Percentiles rank a stretch among this genome's conserved stretches.
phyloP scores from a whole-genome alignment of 148 eudicot genomes.

The Nepenthes mirabilis region DNA sequence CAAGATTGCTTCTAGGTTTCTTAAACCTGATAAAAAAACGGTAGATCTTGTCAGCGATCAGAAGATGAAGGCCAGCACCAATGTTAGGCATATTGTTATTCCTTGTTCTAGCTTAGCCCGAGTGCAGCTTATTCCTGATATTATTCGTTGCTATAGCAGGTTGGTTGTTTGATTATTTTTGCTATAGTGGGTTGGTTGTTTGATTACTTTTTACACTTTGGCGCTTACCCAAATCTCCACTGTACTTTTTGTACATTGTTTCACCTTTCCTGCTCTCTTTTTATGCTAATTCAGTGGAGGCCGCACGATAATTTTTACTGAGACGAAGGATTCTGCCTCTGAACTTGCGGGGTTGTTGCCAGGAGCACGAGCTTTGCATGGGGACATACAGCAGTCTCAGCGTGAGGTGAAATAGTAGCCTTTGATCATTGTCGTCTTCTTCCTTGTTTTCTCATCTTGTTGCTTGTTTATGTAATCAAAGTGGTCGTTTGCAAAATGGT shows the following conservation, averaged over 20 bases:
- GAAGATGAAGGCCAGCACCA: conserved; percentile 90
- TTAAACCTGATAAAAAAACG: conserved; percentile 59
- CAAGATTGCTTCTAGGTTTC: conserved; percentile 63
- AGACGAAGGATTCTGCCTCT: conserved; percentile 72
- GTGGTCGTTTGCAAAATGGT: not conserved
- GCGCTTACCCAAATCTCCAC: not conserved
- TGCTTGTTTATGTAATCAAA: not conserved
- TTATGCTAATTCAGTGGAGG: conserved; percentile 53
- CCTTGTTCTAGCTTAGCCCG: conserved; percentile 78
- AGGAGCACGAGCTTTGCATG: conserved; percentile 90
- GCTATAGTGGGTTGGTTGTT: conserved; percentile 53
- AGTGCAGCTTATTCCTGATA: conserved; percentile 82
- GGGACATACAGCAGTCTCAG: conserved; percentile 80
- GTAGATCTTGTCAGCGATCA: conserved; percentile 94
- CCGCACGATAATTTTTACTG: conserved; percentile 70
- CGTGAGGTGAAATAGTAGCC: conserved; percentile 49
- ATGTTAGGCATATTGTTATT: conserved; percentile 77
- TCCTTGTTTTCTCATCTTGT: not conserved
- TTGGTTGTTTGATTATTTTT: conserved; percentile 13
- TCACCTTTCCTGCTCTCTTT: not conserved
- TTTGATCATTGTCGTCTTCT: not conserved
- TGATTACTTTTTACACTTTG: not conserved
- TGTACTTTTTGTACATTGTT: not conserved
- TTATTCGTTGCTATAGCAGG: conserved; percentile 86
- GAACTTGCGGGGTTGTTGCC: conserved; percentile 58